Percentiles rank a stretch among this genome's conserved stretches.
Conservation (phyloP, 2,329 filamentous ascomycete species). For the Neophaeococcomyces aloes region DNA sequence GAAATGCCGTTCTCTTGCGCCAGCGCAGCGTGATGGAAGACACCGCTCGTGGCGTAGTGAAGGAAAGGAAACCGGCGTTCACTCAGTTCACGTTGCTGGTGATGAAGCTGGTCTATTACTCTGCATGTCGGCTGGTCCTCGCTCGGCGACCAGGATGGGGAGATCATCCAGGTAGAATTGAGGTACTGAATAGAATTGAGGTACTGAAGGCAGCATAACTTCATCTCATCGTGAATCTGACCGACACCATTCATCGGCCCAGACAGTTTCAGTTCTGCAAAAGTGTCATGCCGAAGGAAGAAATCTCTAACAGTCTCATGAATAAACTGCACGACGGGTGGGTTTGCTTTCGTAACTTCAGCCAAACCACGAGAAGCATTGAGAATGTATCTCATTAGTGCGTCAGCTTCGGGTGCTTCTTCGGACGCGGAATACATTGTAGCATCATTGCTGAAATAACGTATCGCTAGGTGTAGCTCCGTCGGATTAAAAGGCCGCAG, state of each 20-base stretch:
- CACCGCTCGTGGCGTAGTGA: too few relatives aligned
- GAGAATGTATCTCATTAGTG: slow-evolving; percentile 23
- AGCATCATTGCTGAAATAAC: slow-evolving; percentile 5
- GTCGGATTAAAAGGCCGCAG: slow-evolving; percentile 30
- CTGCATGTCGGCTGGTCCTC: too few relatives aligned
- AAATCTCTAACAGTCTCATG: slow-evolving; percentile 29
- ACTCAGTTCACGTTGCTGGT: too few relatives aligned
- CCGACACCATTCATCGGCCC: slow-evolving; percentile 25
- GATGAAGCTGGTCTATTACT: background rate
- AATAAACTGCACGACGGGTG: slow-evolving; percentile 26
- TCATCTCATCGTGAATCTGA: slow-evolving; percentile 35
- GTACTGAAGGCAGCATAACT: slow-evolving; percentile 35
- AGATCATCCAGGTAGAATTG: background rate
- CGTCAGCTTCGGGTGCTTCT: background rate
- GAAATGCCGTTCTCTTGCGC: too few relatives aligned
- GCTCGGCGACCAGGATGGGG: too few relatives aligned
- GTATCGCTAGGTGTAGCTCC: slow-evolving; percentile 4
- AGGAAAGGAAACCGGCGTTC: too few relatives aligned
- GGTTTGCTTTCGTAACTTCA: slow-evolving; percentile 16
- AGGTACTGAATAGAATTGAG: slow-evolving; percentile 20
- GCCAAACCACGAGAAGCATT: slow-evolving; percentile 25
- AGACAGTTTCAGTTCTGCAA: slow-evolving; percentile 27
- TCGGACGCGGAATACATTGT: slow-evolving; percentile 4
- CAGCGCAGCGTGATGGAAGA: too few relatives aligned
- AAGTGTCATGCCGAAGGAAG: slow-evolving; percentile 27